Conservation (phyloP, 192 early-diverging fungal genomes). For the Coemansia sp. region DNA sequence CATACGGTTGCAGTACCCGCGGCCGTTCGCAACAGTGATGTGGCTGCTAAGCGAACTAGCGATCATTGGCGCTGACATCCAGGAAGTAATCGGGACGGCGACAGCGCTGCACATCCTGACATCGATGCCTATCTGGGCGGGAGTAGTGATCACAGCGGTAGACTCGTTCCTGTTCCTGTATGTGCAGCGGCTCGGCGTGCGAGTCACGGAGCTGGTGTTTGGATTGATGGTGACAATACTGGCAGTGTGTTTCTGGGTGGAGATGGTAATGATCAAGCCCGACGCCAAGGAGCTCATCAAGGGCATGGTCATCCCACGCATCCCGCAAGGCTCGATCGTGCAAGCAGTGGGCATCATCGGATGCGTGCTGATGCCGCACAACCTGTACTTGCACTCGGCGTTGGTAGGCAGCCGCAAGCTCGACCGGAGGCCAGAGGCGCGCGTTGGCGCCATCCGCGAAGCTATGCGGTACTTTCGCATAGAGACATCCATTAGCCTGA, state of each 20-base stretch:
- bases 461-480: conserved; percentile 72
- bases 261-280: conserved; percentile 66
- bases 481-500: conserved; percentile 62
- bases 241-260: conserved; percentile 77
- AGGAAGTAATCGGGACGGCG: conserved; percentile 87
- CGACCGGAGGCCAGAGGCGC: conserved; percentile 48
- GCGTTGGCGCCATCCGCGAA: conserved; percentile 64
- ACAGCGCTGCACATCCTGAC: conserved; percentile 85
- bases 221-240: conserved; percentile 70
- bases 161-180: conserved; percentile 84
- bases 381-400: conserved; percentile 84
- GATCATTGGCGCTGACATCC: conserved; percentile 73
- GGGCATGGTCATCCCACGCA: conserved; percentile 63
- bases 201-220: conserved; percentile 76
- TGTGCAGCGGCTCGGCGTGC: conserved; percentile 63
- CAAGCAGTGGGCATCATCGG: conserved; percentile 73
- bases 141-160: conserved; percentile 77
- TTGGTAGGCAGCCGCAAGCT: conserved; percentile 70
- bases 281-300: conserved; percentile 56
- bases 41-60: conserved; percentile 68
- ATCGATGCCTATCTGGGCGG: conserved; percentile 67
- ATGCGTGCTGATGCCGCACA: conserved; percentile 86
- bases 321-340: conserved; percentile 60
- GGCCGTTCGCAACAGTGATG: conserved; percentile 50
- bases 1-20: conserved; percentile 56